Evolutionary conservation across 169 alveolate species (phyloP).

Genomic region (Cryptosporidium bovis): DNA sequence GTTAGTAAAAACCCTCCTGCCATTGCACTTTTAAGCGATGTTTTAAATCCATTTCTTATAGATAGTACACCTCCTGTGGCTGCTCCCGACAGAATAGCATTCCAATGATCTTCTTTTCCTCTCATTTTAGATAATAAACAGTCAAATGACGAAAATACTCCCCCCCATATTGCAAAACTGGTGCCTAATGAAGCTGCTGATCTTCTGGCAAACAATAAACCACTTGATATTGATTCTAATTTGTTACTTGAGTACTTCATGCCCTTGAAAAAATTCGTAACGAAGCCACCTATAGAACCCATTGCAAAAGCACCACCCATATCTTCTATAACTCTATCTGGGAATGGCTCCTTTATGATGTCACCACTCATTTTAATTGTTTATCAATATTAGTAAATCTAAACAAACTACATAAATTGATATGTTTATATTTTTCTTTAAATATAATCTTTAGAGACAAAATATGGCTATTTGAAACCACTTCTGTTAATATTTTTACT

Average conservation of each 20-base stretch:
- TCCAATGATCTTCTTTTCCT: slow-evolving; percentile 94
- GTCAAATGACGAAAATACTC: slow-evolving; percentile 93
- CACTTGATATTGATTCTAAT: slow-evolving; percentile 89
- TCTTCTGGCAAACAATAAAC: slow-evolving; percentile 90
- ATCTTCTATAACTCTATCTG: slow-evolving; percentile 95
- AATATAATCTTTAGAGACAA: no score
- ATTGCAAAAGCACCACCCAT: slow-evolving; percentile 97
- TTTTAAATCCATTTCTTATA: slow-evolving; percentile 87
- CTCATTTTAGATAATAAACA: slow-evolving; percentile 91
- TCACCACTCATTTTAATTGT: slow-evolving; percentile 77
- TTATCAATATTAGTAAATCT: no score
- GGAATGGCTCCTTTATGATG: slow-evolving; percentile 93
- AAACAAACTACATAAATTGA: no score
- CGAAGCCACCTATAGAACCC: slow-evolving; percentile 95
- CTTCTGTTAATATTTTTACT: no score
- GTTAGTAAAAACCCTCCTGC: slow-evolving; percentile 90
- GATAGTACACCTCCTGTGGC: slow-evolving; percentile 95
- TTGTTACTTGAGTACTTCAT: slow-evolving; percentile 91
- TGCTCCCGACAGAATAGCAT: slow-evolving; percentile 93
- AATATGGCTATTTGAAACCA: no score
- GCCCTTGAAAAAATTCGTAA: slow-evolving; percentile 93
- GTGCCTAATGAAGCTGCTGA: slow-evolving; percentile 95
- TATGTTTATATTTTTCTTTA: no score
- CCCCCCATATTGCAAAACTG: slow-evolving; percentile 97
- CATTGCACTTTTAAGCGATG: slow-evolving; percentile 89